Percentiles rank a stretch among this genome's conserved stretches.
Evolutionary conservation across 768 basidiomycete species (phyloP).

Genomic region (Tubosaeta sp.): DNA sequence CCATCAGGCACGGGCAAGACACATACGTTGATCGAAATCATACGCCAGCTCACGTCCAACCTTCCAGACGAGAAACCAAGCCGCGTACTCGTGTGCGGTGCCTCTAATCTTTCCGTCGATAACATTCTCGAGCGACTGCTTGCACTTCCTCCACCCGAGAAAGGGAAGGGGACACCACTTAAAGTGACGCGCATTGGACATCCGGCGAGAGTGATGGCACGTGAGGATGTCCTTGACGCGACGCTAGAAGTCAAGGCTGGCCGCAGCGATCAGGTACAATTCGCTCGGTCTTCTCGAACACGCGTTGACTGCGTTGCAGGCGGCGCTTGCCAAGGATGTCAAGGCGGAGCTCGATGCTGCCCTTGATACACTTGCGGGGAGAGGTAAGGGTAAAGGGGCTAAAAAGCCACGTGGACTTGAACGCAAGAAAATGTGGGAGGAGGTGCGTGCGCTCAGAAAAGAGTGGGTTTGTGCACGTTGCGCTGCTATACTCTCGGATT

Average conservation of each 20-base stretch:
- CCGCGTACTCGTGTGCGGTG: constrained; percentile 84
- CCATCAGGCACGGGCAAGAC: constrained; percentile 86
- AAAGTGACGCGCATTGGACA: constrained; percentile 90
- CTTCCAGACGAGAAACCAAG: constrained; percentile 41
- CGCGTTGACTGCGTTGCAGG: constrained; percentile 39
- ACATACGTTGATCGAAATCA: constrained; percentile 89
- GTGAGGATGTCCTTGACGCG: constrained; percentile 58
- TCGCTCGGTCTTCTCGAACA: neutral
- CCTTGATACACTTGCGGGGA: constrained; percentile 63
- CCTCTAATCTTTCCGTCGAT: constrained; percentile 92
- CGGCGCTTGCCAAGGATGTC: constrained; percentile 81
- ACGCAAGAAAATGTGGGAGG: constrained; percentile 81
- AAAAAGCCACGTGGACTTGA: constrained; percentile 68
- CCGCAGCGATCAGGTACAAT: constrained; percentile 60
- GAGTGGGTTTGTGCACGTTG: constrained; percentile 52
- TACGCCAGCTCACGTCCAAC: constrained; percentile 70
- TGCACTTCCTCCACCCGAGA: constrained; percentile 49
- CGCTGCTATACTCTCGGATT: neutral
- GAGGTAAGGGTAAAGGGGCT: constrained; percentile 69
- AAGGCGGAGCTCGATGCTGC: constrained; percentile 78
- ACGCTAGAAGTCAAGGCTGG: constrained; percentile 73
- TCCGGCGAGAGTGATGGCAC: constrained; percentile 85
- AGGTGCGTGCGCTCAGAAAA: constrained; percentile 81
- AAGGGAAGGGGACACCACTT: constrained; percentile 39
- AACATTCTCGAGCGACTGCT: constrained; percentile 89